A percentile compares a stretch with the other conserved stretches of the same genome.
Conservation (phyloP, 2,329 filamentous ascomycete species). For the Cladosporium austrohemisphaericum region DNA sequence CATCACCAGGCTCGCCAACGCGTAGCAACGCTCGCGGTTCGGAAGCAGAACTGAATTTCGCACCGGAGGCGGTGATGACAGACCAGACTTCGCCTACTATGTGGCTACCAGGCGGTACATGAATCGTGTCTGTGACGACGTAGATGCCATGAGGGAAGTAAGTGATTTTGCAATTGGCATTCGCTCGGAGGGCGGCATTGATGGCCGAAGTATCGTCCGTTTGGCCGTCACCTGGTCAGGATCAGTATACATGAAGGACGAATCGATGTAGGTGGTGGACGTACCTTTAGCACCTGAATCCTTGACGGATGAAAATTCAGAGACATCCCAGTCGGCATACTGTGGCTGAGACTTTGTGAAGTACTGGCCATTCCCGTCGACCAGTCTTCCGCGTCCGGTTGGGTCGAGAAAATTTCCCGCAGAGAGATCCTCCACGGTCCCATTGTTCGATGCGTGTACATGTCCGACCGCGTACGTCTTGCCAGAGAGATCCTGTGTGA, state of each 20-base stretch:
- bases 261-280: no score
- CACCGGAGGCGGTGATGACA: slow-evolving; percentile 56
- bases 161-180: slow-evolving; percentile 51
- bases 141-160: slow-evolving; percentile 76
- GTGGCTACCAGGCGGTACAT: slow-evolving; percentile 56
- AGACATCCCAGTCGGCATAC: slow-evolving; percentile 40
- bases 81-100: slow-evolving; percentile 60
- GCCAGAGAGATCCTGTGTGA: slow-evolving; percentile 33
- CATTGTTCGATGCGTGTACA: slow-evolving; percentile 24
- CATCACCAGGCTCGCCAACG: slow-evolving; percentile 62
- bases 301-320: slow-evolving; percentile 48
- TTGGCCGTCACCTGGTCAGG: slow-evolving; percentile 48
- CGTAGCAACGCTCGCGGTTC: slow-evolving; percentile 63
- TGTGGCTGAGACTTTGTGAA: slow-evolving; percentile 41
- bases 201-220: slow-evolving; percentile 65
- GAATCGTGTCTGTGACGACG: slow-evolving; percentile 62
- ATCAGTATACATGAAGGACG: slow-evolving; percentile 22
- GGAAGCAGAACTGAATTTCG: slow-evolving; percentile 53
- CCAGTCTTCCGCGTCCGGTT: slow-evolving; percentile 21
- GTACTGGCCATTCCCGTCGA: slow-evolving; percentile 34
- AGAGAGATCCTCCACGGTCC: slow-evolving; percentile 16
- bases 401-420: slow-evolving; percentile 21
- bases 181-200: slow-evolving; percentile 66
- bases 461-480: slow-evolving; percentile 20
- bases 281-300: slow-evolving; percentile 33